These are phyloP conservation scores for Tetrahymena malaccensis DNA, from an alignment of 73 alveolate species.

Conservation along the genomic window DNA sequence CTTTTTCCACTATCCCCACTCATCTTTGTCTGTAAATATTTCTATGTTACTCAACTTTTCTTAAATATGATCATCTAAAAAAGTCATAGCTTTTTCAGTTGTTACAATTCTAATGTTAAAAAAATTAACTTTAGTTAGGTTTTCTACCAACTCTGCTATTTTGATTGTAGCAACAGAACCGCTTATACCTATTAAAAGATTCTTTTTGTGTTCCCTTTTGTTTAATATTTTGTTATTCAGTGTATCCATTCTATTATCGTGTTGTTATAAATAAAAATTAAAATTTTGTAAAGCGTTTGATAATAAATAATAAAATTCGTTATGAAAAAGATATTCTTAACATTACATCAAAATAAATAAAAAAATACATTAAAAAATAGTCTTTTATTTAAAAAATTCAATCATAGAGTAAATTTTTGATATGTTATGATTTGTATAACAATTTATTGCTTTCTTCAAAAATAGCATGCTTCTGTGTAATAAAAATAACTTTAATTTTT, in stretches of 20 bases:
- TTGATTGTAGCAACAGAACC: constrained; percentile 72
- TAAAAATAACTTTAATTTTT: too few relatives aligned
- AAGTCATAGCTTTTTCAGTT: not conserved
- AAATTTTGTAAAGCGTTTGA: not conserved
- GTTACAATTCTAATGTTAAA: not conserved
- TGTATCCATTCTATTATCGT: not conserved
- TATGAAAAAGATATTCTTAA: too few relatives aligned
- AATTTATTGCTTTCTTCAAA: too few relatives aligned
- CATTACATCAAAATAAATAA: too few relatives aligned
- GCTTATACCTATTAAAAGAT: constrained; percentile 25
- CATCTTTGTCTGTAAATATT: constrained; percentile 51
- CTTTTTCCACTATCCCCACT: constrained; percentile 63
- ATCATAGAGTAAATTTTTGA: too few relatives aligned
- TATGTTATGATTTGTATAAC: too few relatives aligned
- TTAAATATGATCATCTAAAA: not conserved
- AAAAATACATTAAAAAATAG: too few relatives aligned
- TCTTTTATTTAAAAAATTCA: too few relatives aligned
- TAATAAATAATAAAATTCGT: too few relatives aligned
- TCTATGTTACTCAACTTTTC: not conserved
- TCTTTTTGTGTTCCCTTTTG: constrained; percentile 4
- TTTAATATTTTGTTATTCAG: not conserved
- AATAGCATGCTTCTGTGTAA: too few relatives aligned
- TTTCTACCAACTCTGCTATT: constrained; percentile 27
- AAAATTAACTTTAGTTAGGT: not conserved
- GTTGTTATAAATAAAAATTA: not conserved